Conservation (phyloP, 257 asterid genomes). For the Solanum infundibuliforme region DNA sequence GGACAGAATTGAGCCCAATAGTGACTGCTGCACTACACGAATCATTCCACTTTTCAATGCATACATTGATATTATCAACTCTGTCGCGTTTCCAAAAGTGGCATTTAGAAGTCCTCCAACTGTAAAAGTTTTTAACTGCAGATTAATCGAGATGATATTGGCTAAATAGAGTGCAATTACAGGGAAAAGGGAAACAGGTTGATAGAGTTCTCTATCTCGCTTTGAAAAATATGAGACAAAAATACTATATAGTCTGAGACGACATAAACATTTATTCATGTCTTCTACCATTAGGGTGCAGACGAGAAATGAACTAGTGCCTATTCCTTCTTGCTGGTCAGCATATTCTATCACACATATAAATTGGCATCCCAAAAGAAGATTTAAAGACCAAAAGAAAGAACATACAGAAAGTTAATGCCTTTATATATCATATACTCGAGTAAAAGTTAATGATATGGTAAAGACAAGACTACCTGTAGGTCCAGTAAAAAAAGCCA, state of each 20-base stretch:
- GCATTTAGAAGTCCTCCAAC: constrained; percentile 87
- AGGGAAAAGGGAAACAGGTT: background rate
- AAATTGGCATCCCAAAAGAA: background rate
- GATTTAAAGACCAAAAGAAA: background rate
- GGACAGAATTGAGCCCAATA: constrained; percentile 72
- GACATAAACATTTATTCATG: background rate
- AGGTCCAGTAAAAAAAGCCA: constrained; percentile 28
- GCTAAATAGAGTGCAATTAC: background rate
- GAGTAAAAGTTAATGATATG: background rate
- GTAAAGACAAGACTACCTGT: constrained; percentile 34
- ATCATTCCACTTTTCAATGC: constrained; percentile 60
- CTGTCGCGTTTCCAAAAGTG: constrained; percentile 82
- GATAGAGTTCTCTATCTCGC: background rate
- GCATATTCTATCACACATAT: background rate
- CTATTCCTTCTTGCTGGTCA: background rate
- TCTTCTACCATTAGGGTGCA: background rate
- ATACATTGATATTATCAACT: constrained; percentile 65
- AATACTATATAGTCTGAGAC: background rate
- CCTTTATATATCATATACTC: background rate
- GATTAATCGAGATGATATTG: background rate
- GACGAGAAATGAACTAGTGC: background rate
- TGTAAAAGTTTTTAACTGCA: constrained; percentile 12
- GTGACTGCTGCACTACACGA: constrained; percentile 69
- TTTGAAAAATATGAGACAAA: background rate
- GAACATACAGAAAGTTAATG: background rate